Evolutionary conservation across 331 rosid species (phyloP).

Genomic region (Pyrus hybrid): DNA sequence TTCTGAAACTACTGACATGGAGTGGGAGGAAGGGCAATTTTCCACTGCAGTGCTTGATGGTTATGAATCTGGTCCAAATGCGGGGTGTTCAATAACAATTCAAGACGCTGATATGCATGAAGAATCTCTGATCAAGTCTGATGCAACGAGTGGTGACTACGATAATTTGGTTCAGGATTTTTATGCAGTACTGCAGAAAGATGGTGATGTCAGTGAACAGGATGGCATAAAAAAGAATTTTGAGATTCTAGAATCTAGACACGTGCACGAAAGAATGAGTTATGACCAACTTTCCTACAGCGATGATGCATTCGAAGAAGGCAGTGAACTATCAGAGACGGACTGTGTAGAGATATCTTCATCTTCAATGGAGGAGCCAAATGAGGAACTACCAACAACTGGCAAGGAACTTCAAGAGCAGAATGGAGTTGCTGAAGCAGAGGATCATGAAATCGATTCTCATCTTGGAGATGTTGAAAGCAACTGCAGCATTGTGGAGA

Average conservation of each 20-base stretch:
- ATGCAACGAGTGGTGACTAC: constrained; percentile 16
- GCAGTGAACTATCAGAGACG: constrained; percentile 24
- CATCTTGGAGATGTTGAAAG: constrained; percentile 2
- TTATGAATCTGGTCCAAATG: constrained; percentile 15
- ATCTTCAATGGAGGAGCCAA: constrained; percentile 2
- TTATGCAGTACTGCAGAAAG: constrained; percentile 7
- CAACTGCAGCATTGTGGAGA: not conserved
- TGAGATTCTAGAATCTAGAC: constrained; percentile 26
- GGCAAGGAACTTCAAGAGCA: not conserved
- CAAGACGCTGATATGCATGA: constrained; percentile 18
- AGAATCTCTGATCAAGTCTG: constrained; percentile 19
- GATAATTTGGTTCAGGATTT: constrained; percentile 8
- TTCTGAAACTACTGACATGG: constrained; percentile 26
- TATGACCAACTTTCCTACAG: constrained; percentile 25
- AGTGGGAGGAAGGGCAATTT: constrained; percentile 33
- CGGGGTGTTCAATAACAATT: constrained; percentile 12
- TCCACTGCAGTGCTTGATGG: constrained; percentile 16
- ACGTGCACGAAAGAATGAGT: constrained; percentile 1
- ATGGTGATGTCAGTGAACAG: constrained; percentile 6
- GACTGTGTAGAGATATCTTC: not conserved
- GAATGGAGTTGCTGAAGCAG: constrained; percentile 6
- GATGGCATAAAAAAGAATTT: constrained; percentile 10
- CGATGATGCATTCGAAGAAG: constrained; percentile 28
- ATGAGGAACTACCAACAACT: constrained; percentile 1
- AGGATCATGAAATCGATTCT: constrained; percentile 1